Percentiles rank a stretch among this genome's conserved stretches.
Evolutionary conservation across 2,329 filamentous ascomycete species (phyloP).

Genomic region (Alternaria sp.): DNA sequence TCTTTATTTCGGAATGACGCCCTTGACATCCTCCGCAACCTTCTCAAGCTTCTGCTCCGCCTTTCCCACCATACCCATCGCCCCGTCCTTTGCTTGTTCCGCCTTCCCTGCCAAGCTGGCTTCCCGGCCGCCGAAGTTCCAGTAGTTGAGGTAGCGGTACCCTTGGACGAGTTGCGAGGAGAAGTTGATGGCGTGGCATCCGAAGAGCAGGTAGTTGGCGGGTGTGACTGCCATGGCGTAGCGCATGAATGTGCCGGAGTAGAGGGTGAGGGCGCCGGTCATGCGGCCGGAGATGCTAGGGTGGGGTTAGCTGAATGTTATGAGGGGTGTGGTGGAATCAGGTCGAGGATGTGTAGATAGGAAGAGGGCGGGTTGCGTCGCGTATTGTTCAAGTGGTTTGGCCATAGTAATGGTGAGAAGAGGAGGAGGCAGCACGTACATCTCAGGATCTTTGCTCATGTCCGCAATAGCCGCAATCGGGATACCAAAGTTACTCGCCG

Average conservation of each 20-base stretch:
- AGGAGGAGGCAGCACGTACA: conserved; percentile 46
- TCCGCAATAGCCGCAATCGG: conserved; percentile 61
- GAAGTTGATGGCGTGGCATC: conserved; percentile 71
- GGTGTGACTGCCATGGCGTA: conserved; percentile 69
- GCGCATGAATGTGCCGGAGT: conserved; percentile 71
- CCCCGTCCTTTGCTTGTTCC: conserved; percentile 19
- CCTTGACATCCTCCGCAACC: conserved; percentile 16
- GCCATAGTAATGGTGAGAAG: background rate
- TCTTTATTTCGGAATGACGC: conserved; percentile 16
- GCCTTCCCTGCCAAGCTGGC: conserved; percentile 48
- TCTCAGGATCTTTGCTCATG: conserved; percentile 60
- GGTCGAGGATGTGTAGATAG: background rate
- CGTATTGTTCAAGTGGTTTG: background rate
- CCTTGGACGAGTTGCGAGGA: conserved; percentile 65
- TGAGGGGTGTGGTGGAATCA: background rate
- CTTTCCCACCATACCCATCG: conserved; percentile 7
- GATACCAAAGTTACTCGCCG: conserved; percentile 61
- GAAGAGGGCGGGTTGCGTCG: background rate
- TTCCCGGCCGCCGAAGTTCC: conserved; percentile 59
- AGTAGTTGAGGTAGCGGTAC: conserved; percentile 68
- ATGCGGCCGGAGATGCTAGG: conserved; percentile 69
- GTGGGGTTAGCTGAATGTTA: background rate
- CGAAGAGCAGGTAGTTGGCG: conserved; percentile 72
- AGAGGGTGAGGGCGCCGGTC: conserved; percentile 66
- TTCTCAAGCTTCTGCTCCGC: conserved; percentile 7